Conservation (phyloP, 2,329 filamentous ascomycete species). For the Aspergillus neoniger region DNA sequence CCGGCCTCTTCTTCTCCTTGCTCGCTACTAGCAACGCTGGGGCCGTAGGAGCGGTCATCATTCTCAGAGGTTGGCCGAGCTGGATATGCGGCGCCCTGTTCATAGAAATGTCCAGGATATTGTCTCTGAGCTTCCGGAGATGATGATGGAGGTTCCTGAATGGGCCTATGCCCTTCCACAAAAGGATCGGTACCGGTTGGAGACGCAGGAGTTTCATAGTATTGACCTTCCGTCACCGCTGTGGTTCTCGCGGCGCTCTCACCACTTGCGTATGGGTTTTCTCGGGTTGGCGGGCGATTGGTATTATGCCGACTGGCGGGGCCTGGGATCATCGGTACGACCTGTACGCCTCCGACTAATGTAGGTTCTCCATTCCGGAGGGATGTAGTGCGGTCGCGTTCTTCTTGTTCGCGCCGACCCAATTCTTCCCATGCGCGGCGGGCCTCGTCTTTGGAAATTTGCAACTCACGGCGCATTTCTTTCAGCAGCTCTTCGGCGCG, state of each 20-base stretch:
- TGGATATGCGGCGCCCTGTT: constrained; percentile 41
- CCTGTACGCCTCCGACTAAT: constrained; percentile 87
- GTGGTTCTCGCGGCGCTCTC: constrained; percentile 33
- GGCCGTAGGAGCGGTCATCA: constrained; percentile 52
- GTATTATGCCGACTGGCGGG: constrained; percentile 59
- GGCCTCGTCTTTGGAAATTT: constrained; percentile 95
- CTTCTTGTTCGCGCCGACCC: constrained; percentile 87
- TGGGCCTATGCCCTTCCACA: constrained; percentile 47
- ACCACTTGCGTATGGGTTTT: constrained; percentile 46
- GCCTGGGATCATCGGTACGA: constrained; percentile 85
- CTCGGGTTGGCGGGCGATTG: constrained; percentile 49
- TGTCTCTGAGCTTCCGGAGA: constrained; percentile 31
- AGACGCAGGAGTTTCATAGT: constrained; percentile 53
- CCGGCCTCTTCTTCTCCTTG: constrained; percentile 72
- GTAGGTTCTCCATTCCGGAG: constrained; percentile 85
- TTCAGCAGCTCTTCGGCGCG: constrained; percentile 75
- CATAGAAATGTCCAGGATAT: constrained; percentile 38
- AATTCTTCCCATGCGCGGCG: constrained; percentile 96
- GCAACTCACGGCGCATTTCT: constrained; percentile 89
- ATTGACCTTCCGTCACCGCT: constrained; percentile 43
- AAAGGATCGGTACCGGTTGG: constrained; percentile 66
- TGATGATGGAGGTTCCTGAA: constrained; percentile 36
- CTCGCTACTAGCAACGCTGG: constrained; percentile 58
- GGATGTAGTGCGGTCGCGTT: constrained; percentile 82
- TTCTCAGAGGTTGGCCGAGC: constrained; percentile 47